A percentile compares a stretch with the other conserved stretches of the same genome.
These are phyloP conservation scores for Paxillus rubicundulus DNA, from an alignment of 768 basidiomycete genomes.

Conservation along the genomic window DNA sequence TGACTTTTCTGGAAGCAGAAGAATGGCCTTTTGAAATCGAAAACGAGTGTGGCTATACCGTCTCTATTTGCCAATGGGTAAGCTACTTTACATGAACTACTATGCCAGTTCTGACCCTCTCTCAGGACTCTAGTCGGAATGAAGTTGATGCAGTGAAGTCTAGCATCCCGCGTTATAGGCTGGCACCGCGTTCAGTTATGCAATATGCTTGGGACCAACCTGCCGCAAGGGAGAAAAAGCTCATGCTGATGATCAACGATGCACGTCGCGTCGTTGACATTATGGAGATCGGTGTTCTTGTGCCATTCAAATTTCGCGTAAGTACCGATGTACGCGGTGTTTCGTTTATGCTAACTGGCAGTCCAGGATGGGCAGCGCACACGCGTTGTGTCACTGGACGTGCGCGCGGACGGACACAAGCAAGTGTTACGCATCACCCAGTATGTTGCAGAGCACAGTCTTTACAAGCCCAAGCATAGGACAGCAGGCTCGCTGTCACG, in stretches of 20 bases:
- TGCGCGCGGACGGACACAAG: conserved; percentile 82
- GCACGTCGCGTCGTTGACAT: conserved; percentile 74
- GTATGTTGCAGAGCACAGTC: conserved; percentile 79
- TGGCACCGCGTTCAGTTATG: conserved; percentile 51
- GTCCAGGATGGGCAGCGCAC: conserved; percentile 51
- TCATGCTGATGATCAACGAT: conserved; percentile 62
- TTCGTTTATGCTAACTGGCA: conserved; percentile 1
- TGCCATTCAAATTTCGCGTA: conserved; percentile 86
- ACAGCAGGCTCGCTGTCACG: conserved; percentile 45
- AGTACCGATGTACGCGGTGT: conserved; percentile 19
- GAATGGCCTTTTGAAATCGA: conserved; percentile 90
- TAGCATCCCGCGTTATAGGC: conserved; percentile 45
- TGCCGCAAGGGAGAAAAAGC: conserved; percentile 75
- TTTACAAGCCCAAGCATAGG: conserved; percentile 78
- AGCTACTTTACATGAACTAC: conserved; percentile 7
- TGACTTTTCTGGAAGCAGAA: conserved; percentile 63
- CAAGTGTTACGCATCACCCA: conserved; percentile 86
- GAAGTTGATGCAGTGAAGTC: conserved; percentile 40
- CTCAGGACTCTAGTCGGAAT: conserved; percentile 46
- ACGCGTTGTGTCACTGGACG: conserved; percentile 82
- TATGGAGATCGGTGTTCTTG: conserved; percentile 90
- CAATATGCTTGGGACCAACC: conserved; percentile 95
- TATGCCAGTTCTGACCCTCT: conserved; percentile 19
- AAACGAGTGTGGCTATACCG: conserved; percentile 75
- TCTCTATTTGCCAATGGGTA: conserved; percentile 77